Evolutionary conservation across 371 early-diverging fungal species (phyloP).

Genomic region (Syncephalastrum contaminatum): DNA sequence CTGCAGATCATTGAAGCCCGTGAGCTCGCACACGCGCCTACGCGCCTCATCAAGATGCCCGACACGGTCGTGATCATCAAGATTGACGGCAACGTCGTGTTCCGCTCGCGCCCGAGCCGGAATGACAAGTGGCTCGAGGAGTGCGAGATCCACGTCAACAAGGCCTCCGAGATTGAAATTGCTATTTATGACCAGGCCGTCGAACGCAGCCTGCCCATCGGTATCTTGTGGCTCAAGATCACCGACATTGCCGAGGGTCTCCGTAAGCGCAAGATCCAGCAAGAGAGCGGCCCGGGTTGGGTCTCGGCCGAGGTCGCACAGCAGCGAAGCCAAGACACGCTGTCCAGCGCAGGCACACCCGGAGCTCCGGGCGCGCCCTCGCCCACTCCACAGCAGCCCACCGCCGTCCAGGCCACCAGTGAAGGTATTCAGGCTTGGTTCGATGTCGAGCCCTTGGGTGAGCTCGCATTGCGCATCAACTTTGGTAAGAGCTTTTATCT

Average conservation of each 20-base stretch:
- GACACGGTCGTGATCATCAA: constrained; percentile 74
- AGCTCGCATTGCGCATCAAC: constrained; percentile 76
- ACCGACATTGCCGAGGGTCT: constrained; percentile 80
- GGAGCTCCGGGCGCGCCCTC: constrained; percentile 6
- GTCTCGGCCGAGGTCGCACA: constrained; percentile 47
- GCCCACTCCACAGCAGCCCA: constrained; percentile 14
- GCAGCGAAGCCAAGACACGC: constrained; percentile 20
- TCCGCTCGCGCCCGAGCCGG: constrained; percentile 69
- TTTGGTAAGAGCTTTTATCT: constrained; percentile 61
- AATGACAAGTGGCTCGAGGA: constrained; percentile 82
- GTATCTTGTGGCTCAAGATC: constrained; percentile 82
- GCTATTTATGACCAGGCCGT: constrained; percentile 75
- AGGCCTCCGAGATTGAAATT: constrained; percentile 90
- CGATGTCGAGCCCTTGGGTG: constrained; percentile 92
- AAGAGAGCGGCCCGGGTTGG: constrained; percentile 56
- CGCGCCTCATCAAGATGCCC: constrained; percentile 44
- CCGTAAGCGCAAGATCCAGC: constrained; percentile 66
- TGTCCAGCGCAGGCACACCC: neutral
- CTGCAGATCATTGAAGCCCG: constrained; percentile 67
- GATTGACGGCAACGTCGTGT: constrained; percentile 82
- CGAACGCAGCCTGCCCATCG: constrained; percentile 69
- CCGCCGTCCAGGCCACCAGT: constrained; percentile 18
- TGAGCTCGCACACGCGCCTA: constrained; percentile 70
- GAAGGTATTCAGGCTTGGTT: constrained; percentile 83
- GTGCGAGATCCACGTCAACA: constrained; percentile 82